phyloP scores from a whole-genome alignment of 352 stramenopile species.

The Phytophthora pseudosyringae region DNA sequence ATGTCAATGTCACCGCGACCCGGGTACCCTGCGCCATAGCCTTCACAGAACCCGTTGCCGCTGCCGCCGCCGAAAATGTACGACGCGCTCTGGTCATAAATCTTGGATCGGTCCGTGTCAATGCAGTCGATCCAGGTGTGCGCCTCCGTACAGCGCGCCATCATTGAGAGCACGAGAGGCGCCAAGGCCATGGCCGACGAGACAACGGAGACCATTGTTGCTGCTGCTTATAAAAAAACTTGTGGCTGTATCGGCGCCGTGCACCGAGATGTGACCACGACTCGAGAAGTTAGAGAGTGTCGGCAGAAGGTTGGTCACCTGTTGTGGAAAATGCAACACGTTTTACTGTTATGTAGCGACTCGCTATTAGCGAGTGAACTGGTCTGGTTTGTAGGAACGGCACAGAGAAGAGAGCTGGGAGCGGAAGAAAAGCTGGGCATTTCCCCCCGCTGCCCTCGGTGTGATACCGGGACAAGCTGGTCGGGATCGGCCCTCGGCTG shows the following conservation, averaged over 20 bases:
- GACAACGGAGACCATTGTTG: slow-evolving; percentile 23
- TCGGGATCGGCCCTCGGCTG: slow-evolving; percentile 16
- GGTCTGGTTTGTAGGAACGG: slow-evolving; percentile 27
- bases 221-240: not conserved
- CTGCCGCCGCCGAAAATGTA: slow-evolving; percentile 74
- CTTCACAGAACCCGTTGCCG: slow-evolving; percentile 73
- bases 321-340: too few relatives aligned
- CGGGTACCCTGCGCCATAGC: slow-evolving; percentile 67
- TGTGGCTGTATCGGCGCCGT: slow-evolving; percentile 7
- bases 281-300: slow-evolving; percentile 30
- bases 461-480: slow-evolving; percentile 17
- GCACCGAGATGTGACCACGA: slow-evolving; percentile 12
- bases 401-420: slow-evolving; percentile 35
- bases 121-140: slow-evolving; percentile 78
- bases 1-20: slow-evolving; percentile 61
- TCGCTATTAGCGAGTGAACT: slow-evolving; percentile 15
- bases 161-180: slow-evolving; percentile 21
- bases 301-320: slow-evolving; percentile 1
- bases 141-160: slow-evolving; percentile 30
- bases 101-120: slow-evolving; percentile 59
- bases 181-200: slow-evolving; percentile 17
- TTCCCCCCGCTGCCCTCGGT: slow-evolving; percentile 2
- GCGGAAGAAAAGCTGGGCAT: slow-evolving; percentile 37
- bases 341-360: too few relatives aligned
- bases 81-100: slow-evolving; percentile 61